Percentiles rank a stretch among this genome's conserved stretches.
phyloP scores from a whole-genome alignment of 2,329 filamentous ascomycete genomes.

The Sordariomycetes sp. region DNA sequence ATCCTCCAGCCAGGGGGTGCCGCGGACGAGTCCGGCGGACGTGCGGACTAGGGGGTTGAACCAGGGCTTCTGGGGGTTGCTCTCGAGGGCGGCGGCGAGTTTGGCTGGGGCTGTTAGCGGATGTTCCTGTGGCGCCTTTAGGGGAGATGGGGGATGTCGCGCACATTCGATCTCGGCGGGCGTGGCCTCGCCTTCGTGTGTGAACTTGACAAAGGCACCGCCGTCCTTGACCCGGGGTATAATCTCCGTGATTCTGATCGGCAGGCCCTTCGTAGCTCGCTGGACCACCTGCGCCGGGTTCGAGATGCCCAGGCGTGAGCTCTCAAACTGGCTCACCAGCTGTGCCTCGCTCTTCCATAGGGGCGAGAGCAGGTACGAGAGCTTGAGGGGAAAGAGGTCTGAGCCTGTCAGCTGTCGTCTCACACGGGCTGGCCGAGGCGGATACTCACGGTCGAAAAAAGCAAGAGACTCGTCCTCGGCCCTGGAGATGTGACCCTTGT shows the following conservation, averaged over 20 bases:
- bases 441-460: constrained; percentile 72
- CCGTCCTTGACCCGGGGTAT: constrained; percentile 81
- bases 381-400: constrained; percentile 76
- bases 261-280: constrained; percentile 39
- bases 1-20: constrained; percentile 89
- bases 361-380: constrained; percentile 34
- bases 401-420: neutral
- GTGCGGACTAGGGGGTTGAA: constrained; percentile 73
- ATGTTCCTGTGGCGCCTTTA: neutral
- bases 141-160: neutral
- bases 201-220: constrained; percentile 84
- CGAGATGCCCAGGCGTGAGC: constrained; percentile 31
- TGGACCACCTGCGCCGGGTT: constrained; percentile 41
- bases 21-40: constrained; percentile 59
- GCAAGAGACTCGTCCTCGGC: constrained; percentile 67
- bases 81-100: constrained; percentile 48
- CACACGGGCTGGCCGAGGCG: neutral
- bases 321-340: constrained; percentile 38
- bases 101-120: constrained; percentile 19
- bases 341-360: constrained; percentile 34
- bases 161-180: constrained; percentile 28
- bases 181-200: constrained; percentile 26
- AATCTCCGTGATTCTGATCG: constrained; percentile 67
- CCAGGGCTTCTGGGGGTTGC: constrained; percentile 71
- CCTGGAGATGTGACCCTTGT: constrained; percentile 71